These are phyloP conservation scores for Arachnomyces sp. DNA, from an alignment of 2,329 filamentous ascomycete species.

Conservation along the genomic window DNA sequence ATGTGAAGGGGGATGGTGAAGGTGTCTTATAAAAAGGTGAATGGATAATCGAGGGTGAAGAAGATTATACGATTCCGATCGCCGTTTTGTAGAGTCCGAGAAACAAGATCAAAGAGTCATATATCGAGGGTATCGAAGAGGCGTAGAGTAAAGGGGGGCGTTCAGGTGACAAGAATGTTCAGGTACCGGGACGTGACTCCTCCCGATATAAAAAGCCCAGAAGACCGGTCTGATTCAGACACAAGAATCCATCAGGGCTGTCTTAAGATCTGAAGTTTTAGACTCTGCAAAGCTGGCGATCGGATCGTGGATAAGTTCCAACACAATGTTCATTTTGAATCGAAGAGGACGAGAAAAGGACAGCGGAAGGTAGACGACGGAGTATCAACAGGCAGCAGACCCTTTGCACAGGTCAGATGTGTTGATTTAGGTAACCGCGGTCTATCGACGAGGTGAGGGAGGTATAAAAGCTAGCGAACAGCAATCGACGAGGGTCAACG, in stretches of 20 bases:
- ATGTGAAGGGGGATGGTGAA: neutral
- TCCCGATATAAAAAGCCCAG: conserved; percentile 4
- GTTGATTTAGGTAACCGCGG: too few relatives aligned
- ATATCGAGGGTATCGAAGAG: neutral
- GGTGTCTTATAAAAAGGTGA: neutral
- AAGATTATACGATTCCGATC: conserved; percentile 2
- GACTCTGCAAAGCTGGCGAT: conserved; percentile 11
- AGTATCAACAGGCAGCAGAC: too few relatives aligned
- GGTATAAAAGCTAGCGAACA: too few relatives aligned
- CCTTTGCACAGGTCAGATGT: too few relatives aligned
- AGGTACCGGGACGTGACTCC: conserved; percentile 5
- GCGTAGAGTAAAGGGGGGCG: conserved; percentile 1
- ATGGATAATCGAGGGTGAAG: conserved; percentile 1
- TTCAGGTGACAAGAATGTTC: conserved; percentile 10
- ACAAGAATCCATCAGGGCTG: conserved; percentile 2
- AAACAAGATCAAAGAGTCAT: neutral
- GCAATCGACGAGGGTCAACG: too few relatives aligned
- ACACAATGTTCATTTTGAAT: too few relatives aligned
- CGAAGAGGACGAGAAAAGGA: too few relatives aligned
- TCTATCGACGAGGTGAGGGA: too few relatives aligned
- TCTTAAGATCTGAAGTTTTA: conserved; percentile 1
- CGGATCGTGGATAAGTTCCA: conserved; percentile 5
- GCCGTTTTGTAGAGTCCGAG: conserved; percentile 2
- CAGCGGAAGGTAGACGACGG: too few relatives aligned
- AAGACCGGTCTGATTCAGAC: conserved; percentile 2